Evolutionary conservation across 768 basidiomycete species (phyloP), one percentile per base, ranked within the genome.

Genomic region (Rhizopogon vesiculosus): DNA sequence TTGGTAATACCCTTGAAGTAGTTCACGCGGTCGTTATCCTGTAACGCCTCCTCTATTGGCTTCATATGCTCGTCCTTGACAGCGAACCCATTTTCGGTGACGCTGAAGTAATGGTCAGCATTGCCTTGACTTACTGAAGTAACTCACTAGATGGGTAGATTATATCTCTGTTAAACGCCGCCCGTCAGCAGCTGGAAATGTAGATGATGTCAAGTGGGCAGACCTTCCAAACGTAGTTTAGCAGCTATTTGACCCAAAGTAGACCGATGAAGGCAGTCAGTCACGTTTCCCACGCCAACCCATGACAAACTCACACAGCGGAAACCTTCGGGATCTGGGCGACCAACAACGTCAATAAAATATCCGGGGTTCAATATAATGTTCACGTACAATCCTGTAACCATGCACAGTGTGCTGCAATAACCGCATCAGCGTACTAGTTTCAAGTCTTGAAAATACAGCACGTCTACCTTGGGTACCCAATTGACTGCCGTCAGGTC

Each of bases 31-130:
- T 83, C 84, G n/a, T 65, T 69, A 64, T 87, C 86, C 25, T 78
- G 68, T 25, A 84, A 58, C 9, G 80, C 83, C 56, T 81, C 70
- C 53, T 81, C 79, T 7, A 81, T 61, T 2, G 84, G 71, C 70
- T 80, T 74, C 45, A 62, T 68, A 64, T 74, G 78, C 67, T 88
- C 87, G 56, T 80, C 76, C 65, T 85, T 86, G 51, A 87, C 82
- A 10, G 85, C 79, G 63, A 87, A 87, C 0, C 86, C 84, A 62
- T 88, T 89, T 71, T 89, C 85, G 2, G 85, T 88, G n/a, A 87
- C 82, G 61, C 83, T 85, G 50, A 33, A 13, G 28, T 28, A 38
- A 12, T 35, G 42, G 40, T 61, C 38, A 52, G 44, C 28, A 53
- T 38, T 13, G 10, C 18, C 10, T 7, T 3, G 15, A 38, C 22